Percentiles rank a stretch among this genome's conserved stretches.
These are phyloP conservation scores for Vitis labrusca DNA, from an alignment of 164 flowering plant species.

Conservation along the genomic window DNA sequence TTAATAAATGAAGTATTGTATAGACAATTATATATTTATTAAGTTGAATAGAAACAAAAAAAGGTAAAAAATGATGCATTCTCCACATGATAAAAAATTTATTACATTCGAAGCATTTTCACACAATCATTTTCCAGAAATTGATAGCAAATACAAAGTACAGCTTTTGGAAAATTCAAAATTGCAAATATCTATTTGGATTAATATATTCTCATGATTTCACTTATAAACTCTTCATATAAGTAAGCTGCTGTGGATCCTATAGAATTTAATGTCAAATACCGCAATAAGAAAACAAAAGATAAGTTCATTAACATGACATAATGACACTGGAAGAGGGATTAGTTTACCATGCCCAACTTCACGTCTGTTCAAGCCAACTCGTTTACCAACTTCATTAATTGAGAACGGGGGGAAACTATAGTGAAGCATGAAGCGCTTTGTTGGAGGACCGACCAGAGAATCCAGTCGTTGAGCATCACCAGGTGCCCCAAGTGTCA, in stretches of 20 bases:
- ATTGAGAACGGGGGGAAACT: slow-evolving; percentile 94
- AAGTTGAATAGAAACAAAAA: too few species aligned
- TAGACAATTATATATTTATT: not conserved
- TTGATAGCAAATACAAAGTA: too few species aligned
- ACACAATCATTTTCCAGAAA: too few species aligned
- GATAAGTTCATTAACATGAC: not conserved
- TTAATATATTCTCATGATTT: too few species aligned
- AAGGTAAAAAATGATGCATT: too few species aligned
- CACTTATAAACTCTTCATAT: too few species aligned
- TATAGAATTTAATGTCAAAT: too few species aligned
- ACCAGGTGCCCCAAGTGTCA: slow-evolving; percentile 92
- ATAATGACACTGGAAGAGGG: not conserved
- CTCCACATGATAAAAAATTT: too few species aligned
- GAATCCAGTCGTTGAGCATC: slow-evolving; percentile 94
- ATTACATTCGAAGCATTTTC: too few species aligned
- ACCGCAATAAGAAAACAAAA: not conserved
- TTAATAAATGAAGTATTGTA: not conserved
- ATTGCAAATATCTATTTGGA: too few species aligned
- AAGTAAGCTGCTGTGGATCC: too few species aligned
- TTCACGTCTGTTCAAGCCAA: slow-evolving; percentile 93
- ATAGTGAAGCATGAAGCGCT: slow-evolving; percentile 99
- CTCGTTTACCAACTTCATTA: slow-evolving; percentile 93
- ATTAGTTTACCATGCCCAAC: slow-evolving; percentile 89
- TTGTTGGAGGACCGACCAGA: slow-evolving; percentile 81
- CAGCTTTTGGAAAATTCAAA: too few species aligned